Base-by-base conservation (phyloP, 1,284 basidiomycete species). In the Tilletia indica region DNA sequence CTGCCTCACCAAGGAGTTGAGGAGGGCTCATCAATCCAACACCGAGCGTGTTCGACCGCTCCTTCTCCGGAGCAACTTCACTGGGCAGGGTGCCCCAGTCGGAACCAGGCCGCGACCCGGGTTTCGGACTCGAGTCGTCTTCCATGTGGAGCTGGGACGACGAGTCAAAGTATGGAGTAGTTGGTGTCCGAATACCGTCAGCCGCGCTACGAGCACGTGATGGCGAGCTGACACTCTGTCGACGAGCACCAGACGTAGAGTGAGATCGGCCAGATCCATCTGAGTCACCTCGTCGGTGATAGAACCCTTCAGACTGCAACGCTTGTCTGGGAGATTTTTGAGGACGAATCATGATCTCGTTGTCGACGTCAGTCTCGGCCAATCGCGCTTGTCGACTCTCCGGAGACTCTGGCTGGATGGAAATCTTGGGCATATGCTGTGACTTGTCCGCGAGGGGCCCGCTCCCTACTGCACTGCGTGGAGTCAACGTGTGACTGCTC, bases 121-220 rank as follows among this genome's bases (percentile, higher is more conserved):
- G 34, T 5, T 16, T 34, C 36, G 36, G 12, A n/a, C 61, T 39
- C 12, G 34, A 16, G 21, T 69, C 68, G 21, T 69, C 56, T 11
- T 63, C 69, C 48, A 69, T 21, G 49, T 45, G 42, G 21, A 70
- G 66, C 49, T 71, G 58, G 47, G 73, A 48, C 38, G 73, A 68
- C 1, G 74, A 76, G 64, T 81, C 80, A 71, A 81, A 81, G 76
- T 74, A 79, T 1, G 77, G 76, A 51, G 80, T 81, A 4, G 72
- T 34, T 0, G 80, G 78, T 5, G 78, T 77, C 31, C 69, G 64
- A 1, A 76, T 51, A 38, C 76, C 78, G 49, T 80, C 79, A 0
- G 79, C 74, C 48, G 34, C 6, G 16, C 31, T 14, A 16, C 38
- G 9, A 21, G 36, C 31, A 3, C 38, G 61, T 34, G 61, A 38